A percentile compares a stretch with the other conserved stretches of the same genome.
Conservation (phyloP, 345 rosid genomes). For the Gossypium thurberi region DNA sequence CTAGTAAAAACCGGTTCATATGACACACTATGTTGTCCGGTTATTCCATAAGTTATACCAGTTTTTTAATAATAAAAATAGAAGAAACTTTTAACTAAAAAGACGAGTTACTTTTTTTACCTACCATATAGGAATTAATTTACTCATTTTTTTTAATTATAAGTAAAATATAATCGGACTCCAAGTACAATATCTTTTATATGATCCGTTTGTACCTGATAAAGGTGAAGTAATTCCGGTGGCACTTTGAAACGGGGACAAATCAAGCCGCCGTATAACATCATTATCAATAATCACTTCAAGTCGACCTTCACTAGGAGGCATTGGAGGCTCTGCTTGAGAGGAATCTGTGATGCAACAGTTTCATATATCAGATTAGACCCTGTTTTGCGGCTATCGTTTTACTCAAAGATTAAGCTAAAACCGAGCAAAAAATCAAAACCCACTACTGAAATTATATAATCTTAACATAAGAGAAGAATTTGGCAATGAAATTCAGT, state of each 20-base stretch:
- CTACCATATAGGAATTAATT: fast-evolving
- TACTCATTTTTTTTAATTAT: no score
- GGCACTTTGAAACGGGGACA: conserved; percentile 54
- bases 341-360: conserved; percentile 35
- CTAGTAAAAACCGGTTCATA: no score
- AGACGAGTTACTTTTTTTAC: no score
- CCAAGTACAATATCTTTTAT: neutral
- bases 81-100: no score
- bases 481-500: neutral
- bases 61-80: no score
- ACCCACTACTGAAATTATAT: neutral
- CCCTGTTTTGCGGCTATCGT: neutral
- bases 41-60: fast-evolving
- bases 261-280: conserved; percentile 44
- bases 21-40: fast-evolving
- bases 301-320: conserved; percentile 61
- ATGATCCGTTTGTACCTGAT: conserved; percentile 29
- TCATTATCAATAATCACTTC: conserved; percentile 65
- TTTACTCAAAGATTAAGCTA: neutral
- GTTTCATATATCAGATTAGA: neutral
- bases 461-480: neutral
- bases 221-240: conserved; percentile 65
- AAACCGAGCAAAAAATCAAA: neutral
- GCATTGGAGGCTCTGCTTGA: conserved; percentile 59
- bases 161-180: no score